Conservation (phyloP, 2,329 filamentous ascomycete species). For the Clarireedia monteithiana region DNA sequence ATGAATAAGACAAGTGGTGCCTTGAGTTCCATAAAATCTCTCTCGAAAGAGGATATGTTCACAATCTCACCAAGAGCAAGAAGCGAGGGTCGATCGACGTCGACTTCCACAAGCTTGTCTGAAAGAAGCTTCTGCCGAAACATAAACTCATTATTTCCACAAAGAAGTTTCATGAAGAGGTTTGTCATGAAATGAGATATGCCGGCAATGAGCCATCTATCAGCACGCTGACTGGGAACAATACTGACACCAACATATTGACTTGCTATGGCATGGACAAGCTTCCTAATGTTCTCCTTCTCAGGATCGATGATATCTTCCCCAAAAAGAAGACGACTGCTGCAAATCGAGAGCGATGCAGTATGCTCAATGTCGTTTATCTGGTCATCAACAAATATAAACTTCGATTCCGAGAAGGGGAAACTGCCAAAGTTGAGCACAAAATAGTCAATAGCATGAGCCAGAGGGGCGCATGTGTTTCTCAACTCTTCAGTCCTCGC, state of each 20-base stretch:
- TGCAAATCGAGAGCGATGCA: conserved; percentile 81
- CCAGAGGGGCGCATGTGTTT: conserved; percentile 79
- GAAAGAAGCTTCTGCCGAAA: conserved; percentile 82
- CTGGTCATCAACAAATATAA: conserved; percentile 91
- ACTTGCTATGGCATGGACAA: conserved; percentile 77
- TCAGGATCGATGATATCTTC: conserved; percentile 80
- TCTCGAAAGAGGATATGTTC: conserved; percentile 74
- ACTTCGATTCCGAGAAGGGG: conserved; percentile 84
- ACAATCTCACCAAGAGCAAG: conserved; percentile 71
- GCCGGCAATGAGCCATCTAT: conserved; percentile 85
- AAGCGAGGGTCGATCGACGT: conserved; percentile 75
- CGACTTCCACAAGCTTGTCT: conserved; percentile 73
- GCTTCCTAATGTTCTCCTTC: conserved; percentile 68
- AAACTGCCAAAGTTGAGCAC: conserved; percentile 83
- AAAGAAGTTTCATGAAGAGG: conserved; percentile 80
- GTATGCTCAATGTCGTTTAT: conserved; percentile 66
- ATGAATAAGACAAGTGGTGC: conserved; percentile 88
- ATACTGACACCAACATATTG: conserved; percentile 96
- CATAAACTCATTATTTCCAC: conserved; percentile 89
- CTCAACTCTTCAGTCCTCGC: conserved; percentile 72
- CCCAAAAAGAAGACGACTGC: conserved; percentile 75
- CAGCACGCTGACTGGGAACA: conserved; percentile 69
- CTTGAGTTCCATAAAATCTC: conserved; percentile 86
- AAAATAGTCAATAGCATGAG: conserved; percentile 84
- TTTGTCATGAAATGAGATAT: conserved; percentile 94